Evolutionary conservation across 164 flowering plant species (phyloP), one percentile per base, ranked within the genome.

Genomic region (Litsea cubeba): DNA sequence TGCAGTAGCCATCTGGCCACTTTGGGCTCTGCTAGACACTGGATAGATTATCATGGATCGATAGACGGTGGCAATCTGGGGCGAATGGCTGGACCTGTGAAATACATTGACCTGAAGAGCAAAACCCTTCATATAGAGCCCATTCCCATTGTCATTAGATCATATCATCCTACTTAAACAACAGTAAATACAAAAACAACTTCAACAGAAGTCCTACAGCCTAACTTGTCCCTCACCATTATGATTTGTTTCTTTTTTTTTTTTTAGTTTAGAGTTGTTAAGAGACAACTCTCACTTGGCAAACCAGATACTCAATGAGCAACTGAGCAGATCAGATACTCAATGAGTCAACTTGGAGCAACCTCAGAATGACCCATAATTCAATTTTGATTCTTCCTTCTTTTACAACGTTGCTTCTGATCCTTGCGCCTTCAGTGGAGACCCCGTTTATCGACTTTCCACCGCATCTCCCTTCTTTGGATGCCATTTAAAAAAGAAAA

Each of bases 381-480:
- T 66, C 8, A 28, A 26, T 66, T 26, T 8, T 28, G 22, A 32
- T 7, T 17, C 25, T 15, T 32, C 22, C 46, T 20, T 26, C 12
- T 26, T 26, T 50, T 65, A n/a, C 10, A 22, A 12, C 28, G 12
- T n/a, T 4, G 40, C 51, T 4, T 6, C 10, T 12, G 62, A 67
- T 67, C 70, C 65, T 28, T 18, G 71, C 28, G 5, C 50, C 65
- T 17, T 54, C 65, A 51, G 22, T 28, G 74, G 25, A 24, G 26
- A 22, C 76, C 74, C 77, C 62, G 65, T 2, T 66, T 15, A 25
- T 26, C 26, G 65, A 68, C 79, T 79, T 79, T 76, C 76, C 79
- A 79, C 70, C 72, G 74, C 77, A 79, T 46, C 60, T 69, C 40
- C 54, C 25, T 49, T 77, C 84, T 75, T 85, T 78, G 84, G 84